phyloP scores from a whole-genome alignment of 148 eudicot genomes.

The Pouteria glomerata region DNA sequence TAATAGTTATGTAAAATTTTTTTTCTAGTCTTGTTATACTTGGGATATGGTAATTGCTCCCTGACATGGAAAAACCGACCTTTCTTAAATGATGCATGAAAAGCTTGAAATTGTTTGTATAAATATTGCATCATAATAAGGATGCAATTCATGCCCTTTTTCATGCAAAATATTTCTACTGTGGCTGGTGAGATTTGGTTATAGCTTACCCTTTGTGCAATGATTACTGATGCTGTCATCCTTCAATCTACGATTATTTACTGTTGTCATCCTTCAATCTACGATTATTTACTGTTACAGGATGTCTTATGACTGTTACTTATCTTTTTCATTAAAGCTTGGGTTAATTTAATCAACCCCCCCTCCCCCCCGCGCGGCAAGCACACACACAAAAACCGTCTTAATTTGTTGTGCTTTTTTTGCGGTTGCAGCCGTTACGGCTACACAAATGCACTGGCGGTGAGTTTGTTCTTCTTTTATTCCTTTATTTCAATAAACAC shows the following conservation, averaged over 20 bases:
- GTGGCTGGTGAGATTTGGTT: not conserved
- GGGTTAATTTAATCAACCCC: conserved; percentile 7
- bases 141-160: too few species aligned
- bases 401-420: too few species aligned
- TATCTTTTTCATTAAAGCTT: conserved; percentile 5
- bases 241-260: not conserved
- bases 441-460: conserved; percentile 97
- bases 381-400: too few species aligned
- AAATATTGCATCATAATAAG: too few species aligned
- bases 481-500: not conserved
- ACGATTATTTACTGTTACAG: not conserved
- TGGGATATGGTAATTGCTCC: too few species aligned
- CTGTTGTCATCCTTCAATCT: not conserved
- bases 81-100: too few species aligned
- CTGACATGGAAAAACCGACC: too few species aligned
- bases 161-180: too few species aligned
- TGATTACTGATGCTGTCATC: not conserved
- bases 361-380: too few species aligned
- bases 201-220: not conserved
- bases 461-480: conserved; percentile 33
- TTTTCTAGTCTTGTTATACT: too few species aligned
- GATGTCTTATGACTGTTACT: not conserved
- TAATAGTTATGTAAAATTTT: too few species aligned
- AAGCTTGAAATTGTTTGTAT: too few species aligned
- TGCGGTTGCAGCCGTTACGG: conserved; percentile 82